Conservation (phyloP, 768 basidiomycete genomes). For the Tylopilus cervinicoccineus region DNA sequence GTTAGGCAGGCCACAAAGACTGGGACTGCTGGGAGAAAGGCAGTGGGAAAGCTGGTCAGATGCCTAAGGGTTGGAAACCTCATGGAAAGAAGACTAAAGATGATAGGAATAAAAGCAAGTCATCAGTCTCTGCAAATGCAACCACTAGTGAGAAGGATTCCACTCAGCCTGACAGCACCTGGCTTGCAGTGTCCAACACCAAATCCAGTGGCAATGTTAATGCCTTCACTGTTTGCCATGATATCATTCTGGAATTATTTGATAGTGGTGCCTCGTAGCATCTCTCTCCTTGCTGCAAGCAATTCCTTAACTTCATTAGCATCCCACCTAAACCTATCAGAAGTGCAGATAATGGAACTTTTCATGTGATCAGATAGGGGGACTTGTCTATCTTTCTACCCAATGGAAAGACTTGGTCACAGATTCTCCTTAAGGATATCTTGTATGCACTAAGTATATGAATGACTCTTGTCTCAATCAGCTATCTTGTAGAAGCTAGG, state of each 20-base stretch:
- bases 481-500: not conserved
- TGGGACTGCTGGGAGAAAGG: slow-evolving; percentile 13
- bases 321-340: too few species aligned
- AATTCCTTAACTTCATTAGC: too few species aligned
- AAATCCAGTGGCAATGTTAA: too few species aligned
- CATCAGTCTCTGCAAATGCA: too few species aligned
- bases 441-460: not conserved
- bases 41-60: not conserved
- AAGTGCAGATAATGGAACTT: too few species aligned
- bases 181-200: too few species aligned
- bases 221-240: too few species aligned
- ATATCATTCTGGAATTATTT: too few species aligned
- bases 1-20: not conserved
- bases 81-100: not conserved
- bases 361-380: not conserved
- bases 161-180: not conserved
- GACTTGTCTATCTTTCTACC: not conserved
- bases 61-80: not conserved
- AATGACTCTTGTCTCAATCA: not conserved
- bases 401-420: not conserved
- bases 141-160: too few species aligned
- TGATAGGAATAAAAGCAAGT: too few species aligned
- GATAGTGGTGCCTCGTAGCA: too few species aligned
- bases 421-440: not conserved
- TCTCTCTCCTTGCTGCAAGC: too few species aligned